Conservation (phyloP, 2,329 filamentous ascomycete species). For the Tolypocladium guangdongense region DNA sequence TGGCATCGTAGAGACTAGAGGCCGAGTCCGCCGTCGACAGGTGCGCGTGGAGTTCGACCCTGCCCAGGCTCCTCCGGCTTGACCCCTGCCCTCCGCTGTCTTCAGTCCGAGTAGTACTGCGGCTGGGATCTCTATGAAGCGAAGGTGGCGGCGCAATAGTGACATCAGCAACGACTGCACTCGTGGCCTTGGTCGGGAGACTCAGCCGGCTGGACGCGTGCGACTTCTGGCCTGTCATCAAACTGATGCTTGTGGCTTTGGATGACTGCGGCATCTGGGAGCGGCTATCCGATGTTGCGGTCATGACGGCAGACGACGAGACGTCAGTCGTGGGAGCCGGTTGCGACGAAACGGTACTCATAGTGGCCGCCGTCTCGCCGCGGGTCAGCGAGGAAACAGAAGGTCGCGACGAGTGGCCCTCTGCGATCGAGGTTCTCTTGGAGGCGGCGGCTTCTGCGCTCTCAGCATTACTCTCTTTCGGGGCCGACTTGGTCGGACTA, state of each 20-base stretch:
- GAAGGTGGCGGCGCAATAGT: slow-evolving; percentile 39
- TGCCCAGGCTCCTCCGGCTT: slow-evolving; percentile 31
- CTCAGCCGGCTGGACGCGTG: slow-evolving; percentile 25
- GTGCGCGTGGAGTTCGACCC: slow-evolving; percentile 27
- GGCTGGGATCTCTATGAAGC: slow-evolving; percentile 35
- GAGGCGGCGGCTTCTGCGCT: slow-evolving; percentile 31
- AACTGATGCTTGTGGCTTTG: slow-evolving; percentile 38
- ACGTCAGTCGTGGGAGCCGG: slow-evolving; percentile 20
- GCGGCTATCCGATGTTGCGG: slow-evolving; percentile 26
- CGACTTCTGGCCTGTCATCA: slow-evolving; percentile 33
- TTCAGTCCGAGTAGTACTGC: slow-evolving; percentile 30
- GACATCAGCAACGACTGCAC: slow-evolving; percentile 28
- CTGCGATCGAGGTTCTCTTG: slow-evolving; percentile 29
- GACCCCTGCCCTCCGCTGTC: slow-evolving; percentile 28
- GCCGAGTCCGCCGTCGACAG: slow-evolving; percentile 23
- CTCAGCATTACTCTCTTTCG: slow-evolving; percentile 18
- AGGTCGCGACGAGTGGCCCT: slow-evolving; percentile 28
- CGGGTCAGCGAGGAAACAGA: slow-evolving; percentile 30
- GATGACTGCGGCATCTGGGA: slow-evolving; percentile 30
- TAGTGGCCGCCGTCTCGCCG: slow-evolving; percentile 24
- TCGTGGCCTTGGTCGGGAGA: slow-evolving; percentile 30
- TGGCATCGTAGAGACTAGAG: slow-evolving; percentile 25
- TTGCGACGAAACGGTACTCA: slow-evolving; percentile 19
- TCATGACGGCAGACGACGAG: slow-evolving; percentile 24
- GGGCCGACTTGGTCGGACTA: slow-evolving; percentile 29